phyloP scores from a whole-genome alignment of 169 alveolate species.

The Plasmodium knowlesi region DNA sequence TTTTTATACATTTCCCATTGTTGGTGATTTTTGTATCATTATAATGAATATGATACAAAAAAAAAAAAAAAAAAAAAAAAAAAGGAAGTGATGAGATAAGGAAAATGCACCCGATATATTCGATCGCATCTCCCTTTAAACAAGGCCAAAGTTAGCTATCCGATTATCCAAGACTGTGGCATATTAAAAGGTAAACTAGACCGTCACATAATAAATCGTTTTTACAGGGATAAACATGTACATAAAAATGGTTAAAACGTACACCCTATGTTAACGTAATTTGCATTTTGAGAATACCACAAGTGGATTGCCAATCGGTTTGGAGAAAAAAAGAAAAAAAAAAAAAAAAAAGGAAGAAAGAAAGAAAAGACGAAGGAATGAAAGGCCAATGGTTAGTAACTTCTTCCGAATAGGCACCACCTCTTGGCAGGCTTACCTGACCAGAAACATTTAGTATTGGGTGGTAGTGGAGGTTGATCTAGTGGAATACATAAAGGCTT shows the following conservation, averaged over 20 bases:
- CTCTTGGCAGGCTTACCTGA: conserved; percentile 95
- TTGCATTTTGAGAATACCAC: background rate
- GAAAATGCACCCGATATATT: background rate
- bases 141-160: background rate
- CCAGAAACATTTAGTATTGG: conserved; percentile 94
- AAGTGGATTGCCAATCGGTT: background rate
- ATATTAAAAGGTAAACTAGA: background rate
- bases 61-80: background rate
- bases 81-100: background rate
- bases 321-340: background rate
- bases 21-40: background rate
- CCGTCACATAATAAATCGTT: background rate
- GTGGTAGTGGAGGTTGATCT: conserved; percentile 92
- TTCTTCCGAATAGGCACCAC: conserved; percentile 95
- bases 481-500: conserved; percentile 97
- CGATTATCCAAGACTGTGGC: background rate
- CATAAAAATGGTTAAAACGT: background rate
- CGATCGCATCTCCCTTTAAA: background rate
- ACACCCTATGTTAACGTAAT: background rate
- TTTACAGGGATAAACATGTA: background rate
- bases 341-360: no score
- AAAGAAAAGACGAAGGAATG: background rate
- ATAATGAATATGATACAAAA: background rate
- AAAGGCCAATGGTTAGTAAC: conserved; percentile 87
- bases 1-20: background rate